Percentiles rank a stretch among this genome's conserved stretches.
These are phyloP conservation scores for Leptographium galeiforme DNA, from an alignment of 2,329 filamentous ascomycete species.

Conservation along the genomic window DNA sequence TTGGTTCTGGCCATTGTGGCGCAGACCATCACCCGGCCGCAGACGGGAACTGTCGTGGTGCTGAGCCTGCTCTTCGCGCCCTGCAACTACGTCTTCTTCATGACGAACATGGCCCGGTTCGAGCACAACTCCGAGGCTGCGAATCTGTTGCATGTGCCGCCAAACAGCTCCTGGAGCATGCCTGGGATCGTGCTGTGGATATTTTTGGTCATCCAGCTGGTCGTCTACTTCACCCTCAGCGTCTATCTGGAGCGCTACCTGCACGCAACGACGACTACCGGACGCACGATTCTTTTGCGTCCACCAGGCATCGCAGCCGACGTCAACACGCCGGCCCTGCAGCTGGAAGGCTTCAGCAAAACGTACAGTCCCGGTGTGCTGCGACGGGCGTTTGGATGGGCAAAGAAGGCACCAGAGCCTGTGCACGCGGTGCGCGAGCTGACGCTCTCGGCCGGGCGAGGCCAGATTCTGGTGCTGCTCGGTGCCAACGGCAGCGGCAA, in stretches of 20 bases:
- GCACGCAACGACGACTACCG: conserved; percentile 59
- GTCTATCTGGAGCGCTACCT: conserved; percentile 59
- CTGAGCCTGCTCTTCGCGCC: conserved; percentile 71
- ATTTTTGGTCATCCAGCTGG: conserved; percentile 62
- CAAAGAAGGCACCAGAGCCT: conserved; percentile 39
- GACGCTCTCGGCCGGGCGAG: conserved; percentile 55
- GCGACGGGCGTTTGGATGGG: conserved; percentile 34
- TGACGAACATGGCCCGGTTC: conserved; percentile 62
- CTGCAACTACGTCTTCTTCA: conserved; percentile 77
- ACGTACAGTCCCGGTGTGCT: conserved; percentile 57
- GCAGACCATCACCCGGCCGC: conserved; percentile 54
- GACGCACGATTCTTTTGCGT: conserved; percentile 35
- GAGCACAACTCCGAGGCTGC: conserved; percentile 48
- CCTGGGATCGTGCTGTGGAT: conserved; percentile 67
- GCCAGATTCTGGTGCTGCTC: conserved; percentile 74
- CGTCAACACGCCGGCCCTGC: conserved; percentile 40
- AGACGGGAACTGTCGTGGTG: conserved; percentile 50
- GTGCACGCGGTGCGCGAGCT: conserved; percentile 71
- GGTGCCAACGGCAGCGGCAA: conserved; percentile 88
- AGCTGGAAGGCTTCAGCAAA: conserved; percentile 63
- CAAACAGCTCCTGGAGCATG: conserved; percentile 51
- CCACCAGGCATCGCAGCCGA: conserved; percentile 17
- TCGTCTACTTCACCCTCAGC: conserved; percentile 64
- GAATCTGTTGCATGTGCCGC: conserved; percentile 48
- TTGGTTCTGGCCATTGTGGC: conserved; percentile 70